Evolutionary conservation across 1,284 basidiomycete species (phyloP), one percentile per base, ranked within the genome.

Genomic region (Microbotryum saponariae): DNA sequence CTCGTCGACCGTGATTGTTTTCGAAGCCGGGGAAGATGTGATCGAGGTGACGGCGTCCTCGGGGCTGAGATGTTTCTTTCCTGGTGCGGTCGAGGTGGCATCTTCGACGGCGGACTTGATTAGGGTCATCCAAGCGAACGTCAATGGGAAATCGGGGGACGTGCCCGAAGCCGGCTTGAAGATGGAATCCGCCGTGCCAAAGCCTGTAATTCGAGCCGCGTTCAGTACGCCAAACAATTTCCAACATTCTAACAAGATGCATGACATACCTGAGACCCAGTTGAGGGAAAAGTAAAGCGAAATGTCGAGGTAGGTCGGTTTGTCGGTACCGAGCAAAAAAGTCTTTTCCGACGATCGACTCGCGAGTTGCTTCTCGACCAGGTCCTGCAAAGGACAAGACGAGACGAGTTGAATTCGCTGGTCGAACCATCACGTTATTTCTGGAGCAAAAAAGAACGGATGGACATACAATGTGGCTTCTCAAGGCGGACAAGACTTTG

Each of bases 221-320:
- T 12, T 42, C 37, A 42, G 37, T 42, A 42, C 12, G 9, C 37
- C 16, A 18, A 16, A 42, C 37, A 42, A 1, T 18, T 12, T 42
- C 14, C 12, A 42, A 6, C 37, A 42, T 42, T 12, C 12, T 16
- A 18, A 16, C 14, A 16, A 42, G 37, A 42, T 10, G 37, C 16
- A 42, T 18, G 14, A 10, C 37, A 3, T 42, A 42, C 37, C 37
- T 21, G 58, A 46, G 37, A 62, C 51, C 63, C 63, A 65, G 48
- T 54, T 21, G 37, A 62, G 53, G 37, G 53, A 21, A 53, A 62
- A 62, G 53, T 49, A 65, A n/a, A 62, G 48, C 5, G 63, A 62
- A 23, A 62, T 49, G 50, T 65, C 63, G 16, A 65, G 23, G 57
- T 61, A 62, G 42, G 53, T 56, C 14, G 61, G 53, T 6, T 50